These are phyloP conservation scores for Petasospora fabianii DNA, from an alignment of 1,139 yeast species.

Conservation along the genomic window DNA sequence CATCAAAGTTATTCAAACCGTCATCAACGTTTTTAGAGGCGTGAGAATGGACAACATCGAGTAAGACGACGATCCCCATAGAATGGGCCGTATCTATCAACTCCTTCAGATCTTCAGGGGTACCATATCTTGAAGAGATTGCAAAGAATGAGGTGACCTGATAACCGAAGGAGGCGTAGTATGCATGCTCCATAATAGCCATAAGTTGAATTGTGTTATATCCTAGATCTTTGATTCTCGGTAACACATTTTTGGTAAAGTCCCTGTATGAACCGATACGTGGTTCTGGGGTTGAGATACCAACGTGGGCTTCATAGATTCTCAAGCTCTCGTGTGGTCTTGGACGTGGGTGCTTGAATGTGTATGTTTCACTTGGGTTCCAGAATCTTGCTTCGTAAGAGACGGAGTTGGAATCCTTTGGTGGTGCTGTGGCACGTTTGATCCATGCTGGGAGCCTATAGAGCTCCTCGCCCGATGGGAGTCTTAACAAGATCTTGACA, in stretches of 20 bases:
- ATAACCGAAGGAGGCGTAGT: slow-evolving; percentile 95
- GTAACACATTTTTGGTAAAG: slow-evolving; percentile 75
- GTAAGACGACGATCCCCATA: slow-evolving; percentile 77
- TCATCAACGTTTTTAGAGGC: slow-evolving; percentile 93
- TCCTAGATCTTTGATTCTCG: slow-evolving; percentile 80
- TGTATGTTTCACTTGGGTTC: slow-evolving; percentile 67
- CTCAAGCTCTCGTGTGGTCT: slow-evolving; percentile 52
- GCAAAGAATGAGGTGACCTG: slow-evolving; percentile 94
- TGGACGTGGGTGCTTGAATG: slow-evolving; percentile 65
- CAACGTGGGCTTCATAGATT: slow-evolving; percentile 94
- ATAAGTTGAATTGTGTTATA: slow-evolving; percentile 91
- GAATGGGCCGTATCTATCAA: slow-evolving; percentile 90
- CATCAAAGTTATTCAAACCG: slow-evolving; percentile 91
- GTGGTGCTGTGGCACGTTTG: slow-evolving; percentile 72
- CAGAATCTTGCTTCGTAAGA: slow-evolving; percentile 87
- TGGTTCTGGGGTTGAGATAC: slow-evolving; percentile 90
- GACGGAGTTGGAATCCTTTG: slow-evolving; percentile 40
- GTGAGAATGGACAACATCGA: slow-evolving; percentile 95
- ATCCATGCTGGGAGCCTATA: slow-evolving; percentile 92
- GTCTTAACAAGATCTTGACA: slow-evolving; percentile 66
- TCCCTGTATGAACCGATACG: slow-evolving; percentile 80
- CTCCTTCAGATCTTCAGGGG: slow-evolving; percentile 91
- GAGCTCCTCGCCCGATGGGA: slow-evolving; percentile 65
- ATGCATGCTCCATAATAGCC: slow-evolving; percentile 99
- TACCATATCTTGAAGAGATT: slow-evolving; percentile 81